Base-by-base conservation (phyloP, 352 stramenopile species). In the Globisporangium canariense region DNA sequence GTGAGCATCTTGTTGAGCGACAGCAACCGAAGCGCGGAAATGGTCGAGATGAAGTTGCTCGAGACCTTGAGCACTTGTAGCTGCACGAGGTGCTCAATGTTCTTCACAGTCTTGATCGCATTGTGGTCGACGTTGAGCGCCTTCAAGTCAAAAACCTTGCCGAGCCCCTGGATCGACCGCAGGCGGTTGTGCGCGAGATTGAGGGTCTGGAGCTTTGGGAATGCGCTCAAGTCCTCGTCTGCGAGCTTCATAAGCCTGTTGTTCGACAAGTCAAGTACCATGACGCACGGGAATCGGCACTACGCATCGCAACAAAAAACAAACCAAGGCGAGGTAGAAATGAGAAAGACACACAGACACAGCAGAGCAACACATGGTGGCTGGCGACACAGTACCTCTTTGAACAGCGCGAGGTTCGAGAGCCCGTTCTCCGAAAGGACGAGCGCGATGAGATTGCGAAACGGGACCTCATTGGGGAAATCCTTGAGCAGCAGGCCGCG, bases 1-100 rank as follows among this genome's bases (percentile, higher is more conserved):
- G 60, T 57, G 8, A 94, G 61, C 52, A 81, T 71, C 45, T 90
- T 89, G 65, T 94, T 93, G 8, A 94, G 65, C 16, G 83, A 94
- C 6, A 94, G 62, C 11, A 89, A 55, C 0, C 83, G 82, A 6
- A 94, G 64, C 18, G 86, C 78, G 8, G 83, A 70, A 2, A 77
- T 72, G 14, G 56, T 75, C 4, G 64, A 54, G 51, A 94, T 81
- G 11, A 68, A 64, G 54, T 94, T 94, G 14, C 62, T 57, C 1
- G 74, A 65, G 18, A 93, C 47, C 0, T 82, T 62, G 11, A 94
- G 64, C 13, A 92, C 76, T 47, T 91, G 73, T 5, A 94, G 61
- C 10, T 81, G 64, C 25, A 71, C 58, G 13, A 93, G 69, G 34
- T 90, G 86, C 54, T 93, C 86, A 25, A 93, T 70, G 62, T 94